Evolutionary conservation across 331 rosid species (phyloP), one percentile per base, ranked within the genome.

Genomic region (Malus hybrid): DNA sequence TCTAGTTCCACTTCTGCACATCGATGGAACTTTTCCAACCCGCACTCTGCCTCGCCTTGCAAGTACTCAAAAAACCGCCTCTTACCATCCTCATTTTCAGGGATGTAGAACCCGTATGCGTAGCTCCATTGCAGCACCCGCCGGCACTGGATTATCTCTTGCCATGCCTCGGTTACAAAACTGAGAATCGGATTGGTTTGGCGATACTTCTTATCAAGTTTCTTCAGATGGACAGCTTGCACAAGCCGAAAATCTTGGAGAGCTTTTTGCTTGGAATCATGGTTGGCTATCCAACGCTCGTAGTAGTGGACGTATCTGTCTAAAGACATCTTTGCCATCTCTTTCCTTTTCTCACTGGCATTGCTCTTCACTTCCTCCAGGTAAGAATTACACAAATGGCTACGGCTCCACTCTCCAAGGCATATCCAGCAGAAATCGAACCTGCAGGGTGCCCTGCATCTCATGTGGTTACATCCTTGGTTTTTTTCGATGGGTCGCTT

Each of bases 281-380:
- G 88, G 78, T 92, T 88, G 83, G 91, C 83, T 52, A 87, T 90
- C 97, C 97, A 92, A 34, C 93, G 97, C 81, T 89, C 96, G 70
- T 86, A 92, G 81, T 86, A 82, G 78, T 89, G 97, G 20, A 90
- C 79, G 81, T 89, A 92, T 72, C 89, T 85, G 81, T 82, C 86
- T 75, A 92, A 74, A 1, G 89, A 85, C 68, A 80, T 84, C 83
- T 85, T 88, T 6, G 92, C 93, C 84, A 81, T 78, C 71, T 85
- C 82, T 75, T 88, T 85, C 58, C 89, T 82, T 63, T 72, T 81
- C 80, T 89, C 91, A 24, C 82, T 48, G 73, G 80, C 93, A 75
- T 85, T 3, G 61, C 26, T 53, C 67, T n/a, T 63, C 10, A 32
- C 72, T 24, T 2, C 20, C 64, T 11, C 30, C 7, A 1, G 4